Evolutionary conservation across 2,329 filamentous ascomycete genomes (phyloP).

Genomic region (Talaromyces sp.): DNA sequence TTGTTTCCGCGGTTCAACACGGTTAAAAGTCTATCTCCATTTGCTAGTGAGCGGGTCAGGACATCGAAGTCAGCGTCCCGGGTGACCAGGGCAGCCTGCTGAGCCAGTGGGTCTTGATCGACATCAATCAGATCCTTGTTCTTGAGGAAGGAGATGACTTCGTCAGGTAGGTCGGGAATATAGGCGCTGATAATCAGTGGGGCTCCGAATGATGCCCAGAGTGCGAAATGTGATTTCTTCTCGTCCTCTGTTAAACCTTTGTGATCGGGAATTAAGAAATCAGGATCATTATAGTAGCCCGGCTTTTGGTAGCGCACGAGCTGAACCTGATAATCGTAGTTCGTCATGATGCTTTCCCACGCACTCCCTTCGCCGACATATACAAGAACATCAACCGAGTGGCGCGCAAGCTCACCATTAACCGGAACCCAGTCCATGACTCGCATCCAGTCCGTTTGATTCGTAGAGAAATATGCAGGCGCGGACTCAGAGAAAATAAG

Average conservation of each 20-base stretch:
- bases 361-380: slow-evolving; percentile 45
- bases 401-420: slow-evolving; percentile 49
- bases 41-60: slow-evolving; percentile 50
- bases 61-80: slow-evolving; percentile 50
- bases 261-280: slow-evolving; percentile 56
- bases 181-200: slow-evolving; percentile 54
- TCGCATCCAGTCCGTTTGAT: slow-evolving; percentile 49
- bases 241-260: slow-evolving; percentile 48
- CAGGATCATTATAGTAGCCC: slow-evolving; percentile 52
- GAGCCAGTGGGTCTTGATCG: slow-evolving; percentile 47
- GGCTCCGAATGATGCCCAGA: slow-evolving; percentile 56
- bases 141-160: slow-evolving; percentile 41
- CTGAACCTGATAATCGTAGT: slow-evolving; percentile 50
- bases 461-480: slow-evolving; percentile 49
- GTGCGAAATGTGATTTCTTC: slow-evolving; percentile 52
- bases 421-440: slow-evolving; percentile 50
- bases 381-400: slow-evolving; percentile 48
- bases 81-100: slow-evolving; percentile 53
- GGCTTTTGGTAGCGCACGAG: slow-evolving; percentile 50
- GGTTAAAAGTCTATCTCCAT: slow-evolving; percentile 53
- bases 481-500: slow-evolving; percentile 52
- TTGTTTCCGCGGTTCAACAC: slow-evolving; percentile 48
- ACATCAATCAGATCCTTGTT: slow-evolving; percentile 48
- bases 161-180: slow-evolving; percentile 39
- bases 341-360: slow-evolving; percentile 54